Conservation (phyloP, 2,329 filamentous ascomycete genomes). For the Raffaelea deltoideospora region DNA sequence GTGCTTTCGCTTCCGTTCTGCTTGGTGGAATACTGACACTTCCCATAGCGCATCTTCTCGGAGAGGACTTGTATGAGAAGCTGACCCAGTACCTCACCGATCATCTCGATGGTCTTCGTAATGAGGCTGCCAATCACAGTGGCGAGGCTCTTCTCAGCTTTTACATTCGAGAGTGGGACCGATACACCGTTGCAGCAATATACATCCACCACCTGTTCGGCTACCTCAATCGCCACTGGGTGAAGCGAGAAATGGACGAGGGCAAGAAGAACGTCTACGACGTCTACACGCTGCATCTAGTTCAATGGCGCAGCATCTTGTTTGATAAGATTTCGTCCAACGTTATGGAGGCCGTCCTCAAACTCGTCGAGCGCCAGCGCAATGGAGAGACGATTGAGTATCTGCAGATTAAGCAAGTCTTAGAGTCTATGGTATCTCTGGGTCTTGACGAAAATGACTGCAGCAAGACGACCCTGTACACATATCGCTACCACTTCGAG, state of each 20-base stretch:
- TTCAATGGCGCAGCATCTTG: constrained; percentile 87
- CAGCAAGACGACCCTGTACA: constrained; percentile 86
- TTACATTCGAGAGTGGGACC: constrained; percentile 93
- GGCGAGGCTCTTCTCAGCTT: constrained; percentile 84
- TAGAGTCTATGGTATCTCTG: constrained; percentile 90
- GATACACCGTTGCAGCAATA: constrained; percentile 89
- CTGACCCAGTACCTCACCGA: constrained; percentile 69
- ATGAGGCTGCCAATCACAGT: constrained; percentile 60
- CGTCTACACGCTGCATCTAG: constrained; percentile 90
- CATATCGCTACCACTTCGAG: constrained; percentile 88
- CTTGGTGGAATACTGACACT: neutral
- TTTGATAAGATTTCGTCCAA: constrained; percentile 71
- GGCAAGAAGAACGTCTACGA: constrained; percentile 98
- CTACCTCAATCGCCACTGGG: constrained; percentile 96
- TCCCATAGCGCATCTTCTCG: constrained; percentile 69
- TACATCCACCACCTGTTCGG: constrained; percentile 96
- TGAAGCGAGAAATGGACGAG: constrained; percentile 96
- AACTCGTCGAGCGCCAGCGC: constrained; percentile 90
- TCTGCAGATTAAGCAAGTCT: constrained; percentile 89
- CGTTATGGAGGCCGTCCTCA: constrained; percentile 90
- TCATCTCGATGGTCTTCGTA: constrained; percentile 59
- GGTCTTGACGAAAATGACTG: constrained; percentile 88
- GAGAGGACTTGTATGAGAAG: constrained; percentile 90
- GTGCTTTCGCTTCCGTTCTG: neutral
- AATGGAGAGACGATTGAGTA: constrained; percentile 98